Percentiles rank a stretch among this genome's conserved stretches.
phyloP scores from a whole-genome alignment of 371 early-diverging fungal species.

The Syncephalastrum contaminatum region DNA sequence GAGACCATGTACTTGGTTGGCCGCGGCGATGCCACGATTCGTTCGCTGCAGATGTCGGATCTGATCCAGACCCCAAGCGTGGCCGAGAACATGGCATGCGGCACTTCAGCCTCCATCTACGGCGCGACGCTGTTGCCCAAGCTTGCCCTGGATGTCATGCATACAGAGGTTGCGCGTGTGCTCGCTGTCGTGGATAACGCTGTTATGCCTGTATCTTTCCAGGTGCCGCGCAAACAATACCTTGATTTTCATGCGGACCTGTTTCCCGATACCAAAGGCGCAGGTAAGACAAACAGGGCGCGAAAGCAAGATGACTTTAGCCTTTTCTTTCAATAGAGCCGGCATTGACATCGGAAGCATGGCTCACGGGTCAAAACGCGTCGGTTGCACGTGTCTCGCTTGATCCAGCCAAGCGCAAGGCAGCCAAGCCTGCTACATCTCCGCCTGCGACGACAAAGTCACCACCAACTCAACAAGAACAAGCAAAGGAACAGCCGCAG shows the following conservation, averaged over 20 bases:
- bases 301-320: not conserved
- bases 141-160: slow-evolving; percentile 70
- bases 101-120: slow-evolving; percentile 38
- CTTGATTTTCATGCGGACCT: slow-evolving; percentile 79
- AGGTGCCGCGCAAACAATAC: slow-evolving; percentile 70
- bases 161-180: slow-evolving; percentile 71
- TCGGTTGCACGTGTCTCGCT: slow-evolving; percentile 55
- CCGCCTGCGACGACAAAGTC: slow-evolving; percentile 3
- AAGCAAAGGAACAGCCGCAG: not conserved
- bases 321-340: slow-evolving; percentile 22
- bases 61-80: slow-evolving; percentile 37
- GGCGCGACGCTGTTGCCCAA: slow-evolving; percentile 75
- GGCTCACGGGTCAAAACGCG: slow-evolving; percentile 57
- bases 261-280: slow-evolving; percentile 73
- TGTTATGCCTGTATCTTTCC: slow-evolving; percentile 65
- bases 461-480: slow-evolving; percentile 3
- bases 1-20: slow-evolving; percentile 66
- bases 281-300: slow-evolving; percentile 15
- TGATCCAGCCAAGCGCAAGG: slow-evolving; percentile 47
- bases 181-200: slow-evolving; percentile 52
- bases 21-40: slow-evolving; percentile 68
- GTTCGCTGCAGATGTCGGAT: slow-evolving; percentile 60
- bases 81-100: slow-evolving; percentile 50
- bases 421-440: not conserved
- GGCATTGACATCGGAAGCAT: slow-evolving; percentile 52